Base-by-base conservation (phyloP, 2,329 filamentous ascomycete genomes). In the Dactylellina cionopaga region DNA sequence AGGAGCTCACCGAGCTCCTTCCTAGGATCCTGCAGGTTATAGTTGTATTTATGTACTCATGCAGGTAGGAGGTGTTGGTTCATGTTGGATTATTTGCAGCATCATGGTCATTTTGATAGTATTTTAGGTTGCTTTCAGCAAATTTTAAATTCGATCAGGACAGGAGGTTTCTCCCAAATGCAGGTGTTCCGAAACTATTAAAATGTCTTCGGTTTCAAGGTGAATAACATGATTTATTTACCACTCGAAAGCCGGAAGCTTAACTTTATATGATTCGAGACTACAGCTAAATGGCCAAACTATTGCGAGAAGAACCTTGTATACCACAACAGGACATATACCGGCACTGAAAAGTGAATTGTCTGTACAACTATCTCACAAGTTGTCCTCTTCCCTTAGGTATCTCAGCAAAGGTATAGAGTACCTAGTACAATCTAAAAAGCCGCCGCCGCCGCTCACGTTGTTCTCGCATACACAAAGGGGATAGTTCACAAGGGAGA, bases 291-390 rank as follows among this genome's bases (percentile, higher is more conserved):
- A 52, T 33, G 22, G 35, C 22, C 31, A 39, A 29, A 62, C 10
- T n/a, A n/a, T n/a, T n/a, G n/a, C n/a, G n/a, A n/a, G n/a, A n/a
- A 58, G 27, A 66, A 66, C 52, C 55, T 66, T 66, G 62, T 62
- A 35, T 56, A 25, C 47, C 37, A 47, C n/a, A 55, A 55, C 24
- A 65, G 9, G 22, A 49, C 9, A 35, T 62, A 47, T 15, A 52
- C 41, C 31, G 17, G 17, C 17, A 37, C 44, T 47, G n/a, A 49
- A 44, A 33, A 49, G 11, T 47, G 43, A 43, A 33, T 27, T 5
- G 43, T 15, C 27, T 43, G 62, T 66, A 44, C 41, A 15, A 66
- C 62, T n/a, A 24, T 66, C 39, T 17, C 62, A 58, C 52, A 49
- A 44, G 58, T 66, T 52, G 62, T 41, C 29, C 43, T 66, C 43